phyloP scores from a whole-genome alignment of 352 stramenopile genomes.

The Aphanomyces invadans region DNA sequence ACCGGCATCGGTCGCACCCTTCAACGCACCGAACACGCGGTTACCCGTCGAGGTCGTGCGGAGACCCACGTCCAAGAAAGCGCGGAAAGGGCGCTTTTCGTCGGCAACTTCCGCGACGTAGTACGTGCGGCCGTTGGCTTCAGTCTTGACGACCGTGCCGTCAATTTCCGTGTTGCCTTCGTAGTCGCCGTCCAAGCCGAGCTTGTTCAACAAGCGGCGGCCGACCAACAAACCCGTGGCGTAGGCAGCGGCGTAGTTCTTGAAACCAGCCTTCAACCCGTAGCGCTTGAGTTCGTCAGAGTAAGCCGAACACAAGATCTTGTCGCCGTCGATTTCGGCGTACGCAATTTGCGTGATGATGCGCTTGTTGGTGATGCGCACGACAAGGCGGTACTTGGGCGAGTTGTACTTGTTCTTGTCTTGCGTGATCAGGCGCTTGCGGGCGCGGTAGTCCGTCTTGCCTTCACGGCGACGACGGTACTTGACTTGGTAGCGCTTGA shows the following conservation, averaged over 20 bases:
- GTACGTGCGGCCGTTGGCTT: conserved; percentile 95
- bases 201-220: conserved; percentile 95
- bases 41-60: conserved; percentile 95
- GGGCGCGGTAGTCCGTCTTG: conserved; percentile 99
- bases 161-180: conserved; percentile 96
- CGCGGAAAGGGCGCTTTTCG: conserved; percentile 96
- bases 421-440: conserved; percentile 97
- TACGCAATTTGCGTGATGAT: conserved; percentile 99
- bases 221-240: conserved; percentile 93
- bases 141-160: conserved; percentile 92
- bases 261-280: conserved; percentile 94
- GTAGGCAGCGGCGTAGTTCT: conserved; percentile 99
- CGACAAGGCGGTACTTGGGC: conserved; percentile 96
- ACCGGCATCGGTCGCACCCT: conserved; percentile 97
- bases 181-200: conserved; percentile 97
- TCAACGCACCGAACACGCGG: conserved; percentile 98
- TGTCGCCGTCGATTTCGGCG: conserved; percentile 97
- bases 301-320: conserved; percentile 89
- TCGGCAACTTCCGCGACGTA: conserved; percentile 99
- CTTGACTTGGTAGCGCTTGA: conserved; percentile 99
- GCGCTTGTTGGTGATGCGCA: conserved; percentile 94
- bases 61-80: conserved; percentile 96
- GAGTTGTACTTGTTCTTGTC: conserved; percentile 99
- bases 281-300: conserved; percentile 97
- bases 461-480: conserved; percentile 96